phyloP scores from a whole-genome alignment of 1,284 basidiomycete genomes.

The Ustilago esculenta region DNA sequence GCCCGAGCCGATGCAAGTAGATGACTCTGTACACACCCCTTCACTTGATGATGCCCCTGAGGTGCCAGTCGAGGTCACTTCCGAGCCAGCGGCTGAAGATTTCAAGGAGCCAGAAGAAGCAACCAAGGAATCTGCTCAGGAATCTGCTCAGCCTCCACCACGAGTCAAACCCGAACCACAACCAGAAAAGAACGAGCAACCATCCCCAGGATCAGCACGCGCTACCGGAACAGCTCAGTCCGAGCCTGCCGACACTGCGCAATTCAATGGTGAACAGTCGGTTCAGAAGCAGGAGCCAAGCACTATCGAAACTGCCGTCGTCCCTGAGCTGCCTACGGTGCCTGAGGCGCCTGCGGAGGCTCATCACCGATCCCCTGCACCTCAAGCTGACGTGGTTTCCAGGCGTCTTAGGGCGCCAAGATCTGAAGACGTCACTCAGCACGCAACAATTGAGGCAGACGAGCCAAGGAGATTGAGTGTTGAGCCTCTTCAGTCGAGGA shows the following conservation, averaged over 20 bases:
- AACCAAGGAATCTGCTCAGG: background rate
- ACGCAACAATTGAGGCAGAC: slow-evolving; percentile 4
- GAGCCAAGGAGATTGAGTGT: slow-evolving; percentile 6
- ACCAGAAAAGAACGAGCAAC: slow-evolving; percentile 1
- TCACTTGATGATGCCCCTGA: slow-evolving; percentile 14
- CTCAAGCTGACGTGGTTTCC: background rate
- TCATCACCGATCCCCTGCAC: slow-evolving; percentile 7
- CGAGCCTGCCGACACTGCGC: background rate
- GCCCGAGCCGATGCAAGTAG: slow-evolving; percentile 28
- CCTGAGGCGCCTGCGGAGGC: background rate
- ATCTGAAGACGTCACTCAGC: slow-evolving; percentile 6
- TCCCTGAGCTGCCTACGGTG: background rate
- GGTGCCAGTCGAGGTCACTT: background rate
- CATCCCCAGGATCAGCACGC: background rate
- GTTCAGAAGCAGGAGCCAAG: background rate
- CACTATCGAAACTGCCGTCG: background rate
- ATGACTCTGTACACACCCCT: slow-evolving; percentile 32
- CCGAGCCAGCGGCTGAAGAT: background rate
- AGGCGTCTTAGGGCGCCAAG: background rate
- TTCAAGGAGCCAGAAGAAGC: background rate
- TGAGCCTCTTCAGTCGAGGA: slow-evolving; percentile 14
- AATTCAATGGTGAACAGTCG: background rate
- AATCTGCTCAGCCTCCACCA: background rate
- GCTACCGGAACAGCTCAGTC: background rate
- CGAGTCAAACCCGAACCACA: slow-evolving; percentile 21